Conservation (phyloP, 495 filamentous ascomycete genomes). For the Barbatosphaeria neglecta region DNA sequence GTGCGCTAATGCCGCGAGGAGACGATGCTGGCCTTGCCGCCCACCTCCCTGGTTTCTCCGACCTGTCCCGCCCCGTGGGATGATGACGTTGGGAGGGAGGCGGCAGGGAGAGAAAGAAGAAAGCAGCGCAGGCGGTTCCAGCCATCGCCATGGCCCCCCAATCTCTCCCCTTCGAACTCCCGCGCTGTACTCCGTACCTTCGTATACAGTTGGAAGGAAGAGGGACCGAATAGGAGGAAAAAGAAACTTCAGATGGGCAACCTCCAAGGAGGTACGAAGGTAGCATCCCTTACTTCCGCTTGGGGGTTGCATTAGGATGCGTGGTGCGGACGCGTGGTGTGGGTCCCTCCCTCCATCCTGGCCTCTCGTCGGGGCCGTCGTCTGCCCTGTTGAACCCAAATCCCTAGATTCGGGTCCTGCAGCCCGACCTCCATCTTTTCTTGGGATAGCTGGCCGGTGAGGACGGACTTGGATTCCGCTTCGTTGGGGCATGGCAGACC, state of each 20-base stretch:
- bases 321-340: too few relatives aligned
- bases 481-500: too few relatives aligned
- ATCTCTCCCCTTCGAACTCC: neutral
- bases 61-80: neutral
- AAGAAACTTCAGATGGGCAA: neutral
- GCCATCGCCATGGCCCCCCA: neutral
- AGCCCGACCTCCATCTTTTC: neutral
- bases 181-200: neutral
- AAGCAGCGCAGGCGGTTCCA: too few relatives aligned
- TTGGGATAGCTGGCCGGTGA: neutral
- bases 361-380: neutral
- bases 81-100: neutral
- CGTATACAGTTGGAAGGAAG: neutral
- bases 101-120: too few relatives aligned
- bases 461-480: neutral
- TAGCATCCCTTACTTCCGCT: too few relatives aligned
- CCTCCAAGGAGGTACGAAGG: too few relatives aligned
- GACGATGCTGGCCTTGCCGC: neutral
- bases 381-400: neutral
- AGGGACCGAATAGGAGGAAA: neutral
- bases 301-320: neutral
- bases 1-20: neutral
- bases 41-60: neutral
- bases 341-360: neutral
- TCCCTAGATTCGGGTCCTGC: neutral